A percentile compares a stretch with the other conserved stretches of the same genome.
Conservation (phyloP, 805 yeast genomes). For the Blastobotrys mokoenaii region DNA sequence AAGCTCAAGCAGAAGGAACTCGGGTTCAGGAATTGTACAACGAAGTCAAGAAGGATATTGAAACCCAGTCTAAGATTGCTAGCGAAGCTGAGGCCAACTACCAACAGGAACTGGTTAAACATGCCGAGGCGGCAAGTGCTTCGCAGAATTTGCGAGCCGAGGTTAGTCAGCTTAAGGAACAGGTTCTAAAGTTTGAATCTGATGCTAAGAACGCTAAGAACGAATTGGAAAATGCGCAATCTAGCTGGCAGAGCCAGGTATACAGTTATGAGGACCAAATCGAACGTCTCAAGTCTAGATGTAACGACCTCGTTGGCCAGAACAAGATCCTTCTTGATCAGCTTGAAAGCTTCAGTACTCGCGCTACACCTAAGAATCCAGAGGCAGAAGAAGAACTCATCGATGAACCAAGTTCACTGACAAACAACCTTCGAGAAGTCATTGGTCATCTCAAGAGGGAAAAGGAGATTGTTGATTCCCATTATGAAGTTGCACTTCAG, state of each 20-base stretch:
- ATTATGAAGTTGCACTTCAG: constrained; percentile 41
- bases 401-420: neutral
- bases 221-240: constrained; percentile 31
- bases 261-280: constrained; percentile 39
- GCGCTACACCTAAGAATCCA: constrained; percentile 2
- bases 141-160: constrained; percentile 34
- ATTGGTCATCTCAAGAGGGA: constrained; percentile 61
- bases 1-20: constrained; percentile 21
- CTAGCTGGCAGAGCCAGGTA: constrained; percentile 41
- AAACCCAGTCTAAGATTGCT: constrained; percentile 40
- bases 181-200: constrained; percentile 20
- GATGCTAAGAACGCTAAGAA: constrained; percentile 28
- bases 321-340: constrained; percentile 62
- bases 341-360: constrained; percentile 35
- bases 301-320: constrained; percentile 56
- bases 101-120: constrained; percentile 46
- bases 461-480: constrained; percentile 60
- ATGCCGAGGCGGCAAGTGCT: constrained; percentile 41
- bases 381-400: constrained; percentile 3
- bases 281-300: constrained; percentile 35
- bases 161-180: constrained; percentile 24
- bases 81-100: constrained; percentile 45
- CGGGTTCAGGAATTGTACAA: constrained; percentile 27
- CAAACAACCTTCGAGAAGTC: constrained; percentile 37
- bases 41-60: constrained; percentile 29